Evolutionary conservation across 148 eudicot species (phyloP).

Genomic region (Simmondsia chinensis): DNA sequence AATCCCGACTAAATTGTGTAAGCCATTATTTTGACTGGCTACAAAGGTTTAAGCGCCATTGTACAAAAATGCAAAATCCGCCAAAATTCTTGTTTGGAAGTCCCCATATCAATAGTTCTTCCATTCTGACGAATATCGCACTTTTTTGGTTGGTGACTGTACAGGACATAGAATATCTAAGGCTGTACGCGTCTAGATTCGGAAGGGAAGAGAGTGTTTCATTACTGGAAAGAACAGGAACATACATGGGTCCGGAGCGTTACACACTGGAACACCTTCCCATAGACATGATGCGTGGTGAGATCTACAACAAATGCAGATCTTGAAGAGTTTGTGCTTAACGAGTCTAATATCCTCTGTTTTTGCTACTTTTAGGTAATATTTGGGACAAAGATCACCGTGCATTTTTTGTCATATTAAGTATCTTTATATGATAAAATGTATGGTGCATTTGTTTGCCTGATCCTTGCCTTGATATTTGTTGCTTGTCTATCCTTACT

Average conservation of each 20-base stretch:
- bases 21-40: too few species aligned
- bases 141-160: background rate
- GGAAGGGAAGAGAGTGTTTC: conserved; percentile 79
- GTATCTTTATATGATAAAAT: too few species aligned
- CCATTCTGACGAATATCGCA: too few species aligned
- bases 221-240: conserved; percentile 71
- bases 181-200: conserved; percentile 70
- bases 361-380: too few species aligned
- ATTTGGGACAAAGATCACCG: too few species aligned
- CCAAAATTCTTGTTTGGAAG: background rate
- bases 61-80: background rate
- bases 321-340: too few species aligned
- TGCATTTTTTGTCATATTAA: too few species aligned
- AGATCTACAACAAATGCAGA: conserved; percentile 71
- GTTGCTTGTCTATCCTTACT: too few species aligned
- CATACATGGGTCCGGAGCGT: conserved; percentile 80
- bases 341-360: too few species aligned
- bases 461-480: too few species aligned
- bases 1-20: too few species aligned
- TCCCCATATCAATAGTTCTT: background rate
- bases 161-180: conserved; percentile 91
- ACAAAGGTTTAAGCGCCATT: background rate
- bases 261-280: conserved; percentile 85
- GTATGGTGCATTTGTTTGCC: too few species aligned
- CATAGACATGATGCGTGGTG: conserved; percentile 83